phyloP scores from a whole-genome alignment of 208 protist species.

The Herpetomonas samuelpessoai region DNA sequence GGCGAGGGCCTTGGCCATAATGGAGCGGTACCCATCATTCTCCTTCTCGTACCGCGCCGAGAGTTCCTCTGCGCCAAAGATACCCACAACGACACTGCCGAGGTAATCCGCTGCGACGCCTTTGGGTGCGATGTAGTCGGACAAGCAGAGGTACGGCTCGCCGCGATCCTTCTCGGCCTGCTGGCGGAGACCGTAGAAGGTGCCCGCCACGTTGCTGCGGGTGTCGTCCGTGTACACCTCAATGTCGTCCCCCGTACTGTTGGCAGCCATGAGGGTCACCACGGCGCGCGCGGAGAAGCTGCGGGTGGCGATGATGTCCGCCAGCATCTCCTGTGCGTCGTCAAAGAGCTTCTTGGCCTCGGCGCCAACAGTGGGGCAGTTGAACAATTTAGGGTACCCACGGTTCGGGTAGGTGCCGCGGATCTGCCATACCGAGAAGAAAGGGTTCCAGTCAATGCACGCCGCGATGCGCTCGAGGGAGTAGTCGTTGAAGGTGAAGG shows the following conservation, averaged over 20 bases:
- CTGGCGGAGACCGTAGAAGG: conserved; percentile 90
- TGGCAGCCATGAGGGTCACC: conserved; percentile 90
- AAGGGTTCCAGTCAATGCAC: conserved; percentile 98
- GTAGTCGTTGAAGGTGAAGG: conserved; percentile 75
- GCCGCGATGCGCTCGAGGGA: conserved; percentile 73
- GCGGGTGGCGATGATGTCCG: conserved; percentile 83
- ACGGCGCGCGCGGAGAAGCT: conserved; percentile 72
- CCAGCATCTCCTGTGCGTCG: conserved; percentile 87
- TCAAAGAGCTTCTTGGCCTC: conserved; percentile 93
- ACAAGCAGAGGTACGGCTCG: conserved; percentile 87
- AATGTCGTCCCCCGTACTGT: conserved; percentile 93
- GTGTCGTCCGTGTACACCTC: conserved; percentile 81
- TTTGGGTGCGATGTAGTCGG: conserved; percentile 94
- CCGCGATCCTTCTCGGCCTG: conserved; percentile 92
- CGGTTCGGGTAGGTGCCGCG: conserved; percentile 95
- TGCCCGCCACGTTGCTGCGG: conserved; percentile 29
- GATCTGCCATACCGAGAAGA: conserved; percentile 94
- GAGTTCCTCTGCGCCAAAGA: conserved; percentile 88
- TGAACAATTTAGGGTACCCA: conserved; percentile 96
- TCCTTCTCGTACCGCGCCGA: conserved; percentile 67
- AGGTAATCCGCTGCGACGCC: conserved; percentile 90
- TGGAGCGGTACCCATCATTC: conserved; percentile 93
- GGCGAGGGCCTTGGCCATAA: conserved; percentile 95
- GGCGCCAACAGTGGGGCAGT: conserved; percentile 92
- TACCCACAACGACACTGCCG: conserved; percentile 87